Percentiles rank a stretch among this genome's conserved stretches.
phyloP scores from a whole-genome alignment of 495 filamentous ascomycete genomes.

The Penicillium coffeae region DNA sequence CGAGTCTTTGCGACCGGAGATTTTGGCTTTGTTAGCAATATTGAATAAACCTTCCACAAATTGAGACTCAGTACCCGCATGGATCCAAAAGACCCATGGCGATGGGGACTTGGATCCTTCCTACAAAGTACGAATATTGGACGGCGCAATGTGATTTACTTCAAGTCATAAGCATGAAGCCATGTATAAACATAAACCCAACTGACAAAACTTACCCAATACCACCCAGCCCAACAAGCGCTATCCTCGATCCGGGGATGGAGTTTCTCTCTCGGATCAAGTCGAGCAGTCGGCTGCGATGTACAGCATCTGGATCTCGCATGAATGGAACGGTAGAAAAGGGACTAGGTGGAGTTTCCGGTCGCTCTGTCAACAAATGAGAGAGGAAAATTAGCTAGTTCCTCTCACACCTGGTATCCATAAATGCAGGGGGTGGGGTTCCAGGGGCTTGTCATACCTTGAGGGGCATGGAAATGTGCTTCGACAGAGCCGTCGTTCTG shows the following conservation, averaged over 20 bases:
- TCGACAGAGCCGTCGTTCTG: too few relatives aligned
- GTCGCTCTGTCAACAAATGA: too few relatives aligned
- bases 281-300: slow-evolving; percentile 15
- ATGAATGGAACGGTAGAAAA: slow-evolving; percentile 24
- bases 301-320: slow-evolving; percentile 31
- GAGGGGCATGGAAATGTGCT: too few relatives aligned
- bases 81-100: slow-evolving; percentile 50
- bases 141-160: slow-evolving; percentile 40
- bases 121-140: slow-evolving; percentile 36
- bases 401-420: too few relatives aligned
- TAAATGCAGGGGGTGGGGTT: too few relatives aligned
- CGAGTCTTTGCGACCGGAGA: slow-evolving; percentile 33
- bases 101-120: slow-evolving; percentile 26
- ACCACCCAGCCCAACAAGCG: slow-evolving; percentile 20
- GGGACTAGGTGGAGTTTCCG: slow-evolving; percentile 13
- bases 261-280: slow-evolving; percentile 20
- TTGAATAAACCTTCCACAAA: slow-evolving; percentile 37
- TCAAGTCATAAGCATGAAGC: background rate
- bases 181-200: background rate
- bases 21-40: slow-evolving; percentile 35
- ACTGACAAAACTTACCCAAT: background rate
- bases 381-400: too few relatives aligned
- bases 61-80: slow-evolving; percentile 32
- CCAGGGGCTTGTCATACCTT: too few relatives aligned
- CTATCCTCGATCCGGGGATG: slow-evolving; percentile 17